Percentiles rank a stretch among this genome's conserved stretches.
Conservation (phyloP, 352 stramenopile species). For the Phytopythium ostracodes region DNA sequence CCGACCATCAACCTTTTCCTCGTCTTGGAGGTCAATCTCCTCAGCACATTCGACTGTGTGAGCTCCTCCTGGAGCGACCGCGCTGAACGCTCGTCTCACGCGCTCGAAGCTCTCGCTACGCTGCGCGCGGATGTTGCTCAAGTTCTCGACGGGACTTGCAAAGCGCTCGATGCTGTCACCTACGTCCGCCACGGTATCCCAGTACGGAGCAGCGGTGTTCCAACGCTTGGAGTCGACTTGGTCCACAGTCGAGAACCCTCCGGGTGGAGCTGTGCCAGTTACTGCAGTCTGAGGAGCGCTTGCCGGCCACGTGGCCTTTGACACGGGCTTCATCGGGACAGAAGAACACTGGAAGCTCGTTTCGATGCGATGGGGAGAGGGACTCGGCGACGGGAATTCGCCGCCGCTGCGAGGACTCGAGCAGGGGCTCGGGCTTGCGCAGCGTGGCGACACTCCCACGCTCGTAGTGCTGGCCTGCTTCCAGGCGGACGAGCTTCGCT, state of each 20-base stretch:
- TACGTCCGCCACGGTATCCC: not conserved
- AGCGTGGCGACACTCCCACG: not conserved
- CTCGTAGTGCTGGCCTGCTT: not conserved
- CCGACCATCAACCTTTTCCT: slow-evolving; percentile 8
- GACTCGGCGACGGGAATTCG: not conserved
- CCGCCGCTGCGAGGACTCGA: not conserved
- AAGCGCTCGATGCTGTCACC: not conserved
- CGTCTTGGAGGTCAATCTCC: slow-evolving; percentile 15
- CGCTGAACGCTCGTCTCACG: slow-evolving; percentile 17
- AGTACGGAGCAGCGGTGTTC: not conserved
- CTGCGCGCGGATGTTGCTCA: not conserved
- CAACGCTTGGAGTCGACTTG: not conserved
- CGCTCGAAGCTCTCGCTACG: slow-evolving; percentile 23
- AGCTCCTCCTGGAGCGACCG: slow-evolving; percentile 7
- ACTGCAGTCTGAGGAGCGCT: not conserved
- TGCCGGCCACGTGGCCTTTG: not conserved
- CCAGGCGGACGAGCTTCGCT: not conserved
- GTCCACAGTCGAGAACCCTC: not conserved
- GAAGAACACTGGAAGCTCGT: not conserved
- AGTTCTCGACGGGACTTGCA: not conserved
- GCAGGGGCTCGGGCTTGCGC: not conserved
- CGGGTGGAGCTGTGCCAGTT: not conserved
- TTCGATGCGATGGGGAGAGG: not conserved
- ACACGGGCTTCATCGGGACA: not conserved
- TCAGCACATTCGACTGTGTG: not conserved